Evolutionary conservation across 805 yeast genomes (phyloP).

Genomic region (Candida boleticola): DNA sequence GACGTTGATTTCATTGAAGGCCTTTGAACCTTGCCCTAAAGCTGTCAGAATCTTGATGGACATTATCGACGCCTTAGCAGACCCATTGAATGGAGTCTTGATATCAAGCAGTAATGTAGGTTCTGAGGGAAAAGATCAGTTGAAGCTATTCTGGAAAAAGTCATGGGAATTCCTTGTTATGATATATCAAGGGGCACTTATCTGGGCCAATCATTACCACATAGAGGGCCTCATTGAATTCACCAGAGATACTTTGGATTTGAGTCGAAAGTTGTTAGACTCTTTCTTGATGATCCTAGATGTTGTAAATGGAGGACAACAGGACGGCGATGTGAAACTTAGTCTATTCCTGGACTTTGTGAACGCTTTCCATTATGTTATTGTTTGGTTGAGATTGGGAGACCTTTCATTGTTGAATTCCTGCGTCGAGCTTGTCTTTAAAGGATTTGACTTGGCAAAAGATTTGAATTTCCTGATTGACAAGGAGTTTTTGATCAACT

Average conservation of each 20-base stretch:
- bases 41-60: conserved; percentile 76
- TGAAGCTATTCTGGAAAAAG: conserved; percentile 57
- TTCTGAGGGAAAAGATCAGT: conserved; percentile 14
- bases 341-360: conserved; percentile 52
- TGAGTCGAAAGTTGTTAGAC: conserved; percentile 65
- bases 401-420: conserved; percentile 70
- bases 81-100: conserved; percentile 63
- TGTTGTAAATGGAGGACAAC: conserved; percentile 7
- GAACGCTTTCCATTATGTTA: conserved; percentile 62
- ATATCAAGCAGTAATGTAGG: conserved; percentile 9
- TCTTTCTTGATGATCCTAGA: conserved; percentile 51
- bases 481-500: conserved; percentile 48
- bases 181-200: conserved; percentile 63
- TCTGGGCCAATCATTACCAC: conserved; percentile 71
- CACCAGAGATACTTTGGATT: conserved; percentile 81
- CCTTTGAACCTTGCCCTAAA: conserved; percentile 73
- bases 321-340: conserved; percentile 3
- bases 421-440: conserved; percentile 69
- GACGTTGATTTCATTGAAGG: conserved; percentile 44
- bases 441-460: conserved; percentile 62
- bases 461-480: conserved; percentile 53
- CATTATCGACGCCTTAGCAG: conserved; percentile 57
- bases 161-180: conserved; percentile 73
- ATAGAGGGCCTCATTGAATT: conserved; percentile 66
- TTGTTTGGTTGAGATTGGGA: conserved; percentile 80